These are phyloP conservation scores for Elongisporangium senticosum DNA, from an alignment of 352 stramenopile species.

Conservation along the genomic window DNA sequence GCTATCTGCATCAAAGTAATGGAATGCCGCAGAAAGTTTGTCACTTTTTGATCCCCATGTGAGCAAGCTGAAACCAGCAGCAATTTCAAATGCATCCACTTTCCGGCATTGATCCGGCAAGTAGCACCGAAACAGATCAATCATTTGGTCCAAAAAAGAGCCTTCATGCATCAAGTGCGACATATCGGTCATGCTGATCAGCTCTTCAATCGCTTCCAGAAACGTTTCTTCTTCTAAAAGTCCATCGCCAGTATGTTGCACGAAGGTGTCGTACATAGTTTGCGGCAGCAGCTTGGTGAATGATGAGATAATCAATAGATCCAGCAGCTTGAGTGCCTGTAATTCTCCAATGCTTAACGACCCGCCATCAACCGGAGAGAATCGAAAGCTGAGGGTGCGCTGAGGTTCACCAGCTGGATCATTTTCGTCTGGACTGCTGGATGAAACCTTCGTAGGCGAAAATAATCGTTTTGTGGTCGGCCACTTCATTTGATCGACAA, in stretches of 20 bases:
- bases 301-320: slow-evolving; percentile 54
- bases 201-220: slow-evolving; percentile 69
- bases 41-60: slow-evolving; percentile 83
- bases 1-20: slow-evolving; percentile 82
- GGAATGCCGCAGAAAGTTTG: slow-evolving; percentile 75
- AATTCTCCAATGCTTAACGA: slow-evolving; percentile 49
- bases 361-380: slow-evolving; percentile 61
- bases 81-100: slow-evolving; percentile 81
- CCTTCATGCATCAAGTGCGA: slow-evolving; percentile 70
- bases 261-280: slow-evolving; percentile 82
- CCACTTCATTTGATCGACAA: slow-evolving; percentile 69
- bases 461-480: slow-evolving; percentile 43
- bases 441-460: slow-evolving; percentile 16
- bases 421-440: slow-evolving; percentile 16
- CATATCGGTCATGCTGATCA: slow-evolving; percentile 72
- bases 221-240: slow-evolving; percentile 83
- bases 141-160: slow-evolving; percentile 70
- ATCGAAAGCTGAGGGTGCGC: slow-evolving; percentile 50
- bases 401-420: slow-evolving; percentile 13
- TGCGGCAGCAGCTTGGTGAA: slow-evolving; percentile 70
- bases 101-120: slow-evolving; percentile 52
- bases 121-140: slow-evolving; percentile 70
- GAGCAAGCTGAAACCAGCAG: slow-evolving; percentile 77
- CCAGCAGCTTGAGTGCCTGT: slow-evolving; percentile 55
- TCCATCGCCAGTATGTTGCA: slow-evolving; percentile 79